A percentile compares a stretch with the other conserved stretches of the same genome.
These are phyloP conservation scores for Melaleuca alternifolia DNA, from an alignment of 345 rosid species.

Conservation along the genomic window DNA sequence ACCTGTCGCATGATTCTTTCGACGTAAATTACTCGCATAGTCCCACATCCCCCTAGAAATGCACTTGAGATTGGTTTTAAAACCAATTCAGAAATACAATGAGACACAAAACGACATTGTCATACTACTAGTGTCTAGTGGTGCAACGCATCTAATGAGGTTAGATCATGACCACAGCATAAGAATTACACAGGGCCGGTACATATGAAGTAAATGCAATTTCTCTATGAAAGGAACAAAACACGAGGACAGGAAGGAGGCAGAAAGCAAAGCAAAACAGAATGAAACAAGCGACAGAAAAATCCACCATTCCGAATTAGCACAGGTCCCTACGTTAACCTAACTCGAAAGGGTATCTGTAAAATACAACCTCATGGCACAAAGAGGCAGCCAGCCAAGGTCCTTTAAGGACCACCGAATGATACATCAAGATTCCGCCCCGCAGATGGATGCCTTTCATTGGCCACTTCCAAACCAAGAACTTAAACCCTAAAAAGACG, in stretches of 20 bases:
- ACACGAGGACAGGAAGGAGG: neutral
- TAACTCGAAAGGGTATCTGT: constrained; percentile 22
- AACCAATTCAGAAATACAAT: neutral
- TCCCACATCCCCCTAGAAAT: neutral
- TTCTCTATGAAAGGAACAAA: constrained; percentile 3
- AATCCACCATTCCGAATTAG: constrained; percentile 26
- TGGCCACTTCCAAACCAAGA: constrained; percentile 22
- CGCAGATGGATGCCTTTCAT: neutral
- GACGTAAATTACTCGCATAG: neutral
- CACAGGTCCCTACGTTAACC: constrained; percentile 46
- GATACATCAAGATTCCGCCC: neutral
- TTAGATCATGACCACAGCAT: neutral
- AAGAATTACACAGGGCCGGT: neutral
- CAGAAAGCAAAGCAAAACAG: neutral
- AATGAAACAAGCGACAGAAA: neutral
- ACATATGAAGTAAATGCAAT: neutral
- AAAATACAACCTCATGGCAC: constrained; percentile 45
- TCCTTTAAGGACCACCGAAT: constrained; percentile 11
- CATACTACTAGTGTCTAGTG: neutral
- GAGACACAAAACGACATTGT: neutral
- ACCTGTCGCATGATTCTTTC: neutral
- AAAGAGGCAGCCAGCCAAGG: constrained; percentile 33
- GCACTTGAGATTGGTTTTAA: neutral
- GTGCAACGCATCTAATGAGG: neutral
- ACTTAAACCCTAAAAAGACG: constrained; percentile 41